Conservation (phyloP, 2,329 filamentous ascomycete genomes). For the Hymenoscyphus scutula region DNA sequence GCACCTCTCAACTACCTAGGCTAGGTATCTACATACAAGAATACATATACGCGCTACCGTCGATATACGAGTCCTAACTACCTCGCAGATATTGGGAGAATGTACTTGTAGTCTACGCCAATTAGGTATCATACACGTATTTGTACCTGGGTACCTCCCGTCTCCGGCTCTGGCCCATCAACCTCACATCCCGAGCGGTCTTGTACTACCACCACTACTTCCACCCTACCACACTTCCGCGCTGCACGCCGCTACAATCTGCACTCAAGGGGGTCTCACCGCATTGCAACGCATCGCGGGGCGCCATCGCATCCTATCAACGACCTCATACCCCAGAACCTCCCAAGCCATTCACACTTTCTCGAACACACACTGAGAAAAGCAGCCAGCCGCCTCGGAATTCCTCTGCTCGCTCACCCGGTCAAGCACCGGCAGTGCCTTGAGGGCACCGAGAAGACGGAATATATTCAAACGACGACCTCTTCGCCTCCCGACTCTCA, state of each 20-base stretch:
- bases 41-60: too few relatives aligned
- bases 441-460: not conserved
- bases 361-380: not conserved
- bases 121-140: too few relatives aligned
- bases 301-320: not conserved
- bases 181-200: not conserved
- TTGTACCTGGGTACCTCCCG: too few relatives aligned
- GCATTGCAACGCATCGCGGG: not conserved
- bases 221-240: not conserved
- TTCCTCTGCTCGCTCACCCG: not conserved
- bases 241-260: not conserved
- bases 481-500: not conserved
- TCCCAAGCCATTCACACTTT: not conserved
- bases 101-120: too few relatives aligned
- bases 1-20: too few relatives aligned
- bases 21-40: too few relatives aligned
- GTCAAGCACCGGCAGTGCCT: not conserved
- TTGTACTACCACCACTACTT: not conserved
- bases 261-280: slow-evolving; percentile 1
- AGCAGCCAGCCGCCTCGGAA: slow-evolving; percentile 3
- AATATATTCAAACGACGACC: not conserved
- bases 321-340: slow-evolving; percentile 1
- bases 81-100: too few relatives aligned
- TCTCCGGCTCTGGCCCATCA: not conserved
- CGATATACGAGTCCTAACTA: too few relatives aligned